A percentile compares a stretch with the other conserved stretches of the same genome.
Conservation (phyloP, 768 basidiomycete species). For the Lentinus brumalis region DNA sequence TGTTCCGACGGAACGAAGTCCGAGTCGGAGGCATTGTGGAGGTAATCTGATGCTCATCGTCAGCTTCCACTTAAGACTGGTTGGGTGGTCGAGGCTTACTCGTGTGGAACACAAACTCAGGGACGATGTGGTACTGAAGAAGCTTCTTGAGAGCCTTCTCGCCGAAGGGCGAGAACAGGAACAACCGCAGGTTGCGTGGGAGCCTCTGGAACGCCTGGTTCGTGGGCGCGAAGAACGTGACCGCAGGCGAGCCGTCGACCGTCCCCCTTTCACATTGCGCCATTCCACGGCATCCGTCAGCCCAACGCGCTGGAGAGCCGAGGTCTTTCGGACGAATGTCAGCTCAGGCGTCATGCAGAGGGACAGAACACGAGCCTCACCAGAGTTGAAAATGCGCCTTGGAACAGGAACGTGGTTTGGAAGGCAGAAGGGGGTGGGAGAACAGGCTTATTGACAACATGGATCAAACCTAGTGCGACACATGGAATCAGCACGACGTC, state of each 20-base stretch:
- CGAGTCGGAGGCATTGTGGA: slow-evolving; percentile 34
- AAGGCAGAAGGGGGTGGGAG: slow-evolving; percentile 56
- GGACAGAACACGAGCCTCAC: slow-evolving; percentile 31
- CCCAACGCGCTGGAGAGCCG: slow-evolving; percentile 53
- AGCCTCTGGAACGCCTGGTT: slow-evolving; percentile 51
- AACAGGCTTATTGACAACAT: slow-evolving; percentile 56
- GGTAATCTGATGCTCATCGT: slow-evolving; percentile 26
- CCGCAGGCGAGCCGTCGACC: slow-evolving; percentile 47
- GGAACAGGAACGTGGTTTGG: slow-evolving; percentile 46
- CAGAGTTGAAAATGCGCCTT: slow-evolving; percentile 49
- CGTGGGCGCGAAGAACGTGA: slow-evolving; percentile 56
- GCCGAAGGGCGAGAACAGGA: slow-evolving; percentile 65
- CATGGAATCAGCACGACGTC: neutral
- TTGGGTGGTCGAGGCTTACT: slow-evolving; percentile 34
- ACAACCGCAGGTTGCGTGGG: slow-evolving; percentile 52
- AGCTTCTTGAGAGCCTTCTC: slow-evolving; percentile 51
- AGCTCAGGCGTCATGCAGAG: neutral
- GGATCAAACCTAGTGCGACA: slow-evolving; percentile 45
- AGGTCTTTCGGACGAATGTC: slow-evolving; percentile 41
- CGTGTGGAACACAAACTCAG: slow-evolving; percentile 49
- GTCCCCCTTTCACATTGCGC: slow-evolving; percentile 35
- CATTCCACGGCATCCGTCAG: slow-evolving; percentile 49
- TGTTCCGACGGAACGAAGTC: neutral
- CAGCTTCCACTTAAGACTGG: neutral
- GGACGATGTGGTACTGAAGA: slow-evolving; percentile 59